Conservation (phyloP, 306 rosid species). For the Corylus heterophylla region DNA sequence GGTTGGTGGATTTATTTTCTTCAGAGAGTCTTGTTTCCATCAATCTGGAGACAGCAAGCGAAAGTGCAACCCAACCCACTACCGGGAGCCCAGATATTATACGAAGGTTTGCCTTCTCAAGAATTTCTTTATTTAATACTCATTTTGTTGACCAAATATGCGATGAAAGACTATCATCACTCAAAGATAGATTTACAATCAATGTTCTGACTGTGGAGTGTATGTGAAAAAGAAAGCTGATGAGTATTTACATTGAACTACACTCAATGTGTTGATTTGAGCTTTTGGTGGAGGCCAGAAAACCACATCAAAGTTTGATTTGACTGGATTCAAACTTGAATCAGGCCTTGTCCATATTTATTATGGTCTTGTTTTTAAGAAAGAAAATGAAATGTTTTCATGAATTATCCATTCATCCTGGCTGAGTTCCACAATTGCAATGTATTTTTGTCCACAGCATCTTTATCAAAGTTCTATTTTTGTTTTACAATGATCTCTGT, state of each 20-base stretch:
- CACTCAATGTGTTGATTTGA: background rate
- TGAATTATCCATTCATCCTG: background rate
- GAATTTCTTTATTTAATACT: background rate
- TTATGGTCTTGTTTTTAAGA: background rate
- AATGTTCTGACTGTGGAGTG: background rate
- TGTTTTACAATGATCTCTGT: background rate
- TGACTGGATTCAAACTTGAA: background rate
- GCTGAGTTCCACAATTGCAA: background rate
- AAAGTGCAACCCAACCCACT: conserved; percentile 92
- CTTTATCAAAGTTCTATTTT: background rate
- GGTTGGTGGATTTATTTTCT: conserved; percentile 82
- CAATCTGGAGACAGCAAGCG: conserved; percentile 97
- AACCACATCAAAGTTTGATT: background rate
- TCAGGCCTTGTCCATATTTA: background rate
- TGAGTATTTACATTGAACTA: background rate
- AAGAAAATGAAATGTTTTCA: background rate
- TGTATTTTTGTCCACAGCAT: background rate
- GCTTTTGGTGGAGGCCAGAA: background rate
- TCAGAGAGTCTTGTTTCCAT: conserved; percentile 95
- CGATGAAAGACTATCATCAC: background rate
- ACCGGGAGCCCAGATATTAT: conserved; percentile 90
- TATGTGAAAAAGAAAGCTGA: background rate
- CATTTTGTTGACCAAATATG: background rate
- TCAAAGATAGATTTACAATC: background rate
- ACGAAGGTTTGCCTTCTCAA: conserved; percentile 64